phyloP scores from a whole-genome alignment of 2,329 filamentous ascomycete species.

The Paracamarosporium sp. region DNA sequence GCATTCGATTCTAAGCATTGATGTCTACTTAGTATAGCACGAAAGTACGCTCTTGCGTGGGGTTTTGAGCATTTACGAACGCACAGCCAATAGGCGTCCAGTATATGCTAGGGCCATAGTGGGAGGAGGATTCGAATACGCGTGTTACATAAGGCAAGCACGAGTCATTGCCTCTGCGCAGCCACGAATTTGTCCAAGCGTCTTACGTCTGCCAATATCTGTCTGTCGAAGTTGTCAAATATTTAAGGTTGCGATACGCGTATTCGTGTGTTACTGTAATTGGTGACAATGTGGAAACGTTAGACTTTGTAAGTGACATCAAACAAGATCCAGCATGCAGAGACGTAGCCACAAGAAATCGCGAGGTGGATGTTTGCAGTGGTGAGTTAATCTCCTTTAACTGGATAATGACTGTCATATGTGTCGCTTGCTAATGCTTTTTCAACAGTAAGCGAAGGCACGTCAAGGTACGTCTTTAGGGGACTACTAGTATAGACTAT shows the following conservation, averaged over 20 bases:
- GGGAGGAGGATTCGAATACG: neutral
- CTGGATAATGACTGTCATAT: neutral
- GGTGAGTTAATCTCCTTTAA: conserved; percentile 16
- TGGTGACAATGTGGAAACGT: neutral
- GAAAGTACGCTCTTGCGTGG: neutral
- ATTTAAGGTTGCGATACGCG: neutral
- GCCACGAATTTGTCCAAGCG: neutral
- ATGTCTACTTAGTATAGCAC: no score
- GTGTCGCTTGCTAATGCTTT: neutral
- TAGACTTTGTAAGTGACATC: no score
- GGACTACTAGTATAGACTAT: neutral
- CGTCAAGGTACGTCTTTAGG: conserved; percentile 19
- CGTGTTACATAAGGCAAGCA: neutral
- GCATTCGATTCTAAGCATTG: no score
- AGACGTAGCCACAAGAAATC: conserved; percentile 32
- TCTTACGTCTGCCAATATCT: neutral
- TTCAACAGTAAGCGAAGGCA: conserved; percentile 25
- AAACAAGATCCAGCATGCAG: conserved; percentile 15
- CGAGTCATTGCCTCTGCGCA: neutral
- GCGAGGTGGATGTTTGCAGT: conserved; percentile 22
- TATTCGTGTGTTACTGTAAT: neutral
- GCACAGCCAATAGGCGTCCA: neutral
- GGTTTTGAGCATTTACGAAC: neutral
- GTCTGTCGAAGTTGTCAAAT: no score
- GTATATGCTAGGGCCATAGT: neutral